A percentile compares a stretch with the other conserved stretches of the same genome.
phyloP scores from a whole-genome alignment of 1,284 basidiomycete genomes.

The Irpex sp. region DNA sequence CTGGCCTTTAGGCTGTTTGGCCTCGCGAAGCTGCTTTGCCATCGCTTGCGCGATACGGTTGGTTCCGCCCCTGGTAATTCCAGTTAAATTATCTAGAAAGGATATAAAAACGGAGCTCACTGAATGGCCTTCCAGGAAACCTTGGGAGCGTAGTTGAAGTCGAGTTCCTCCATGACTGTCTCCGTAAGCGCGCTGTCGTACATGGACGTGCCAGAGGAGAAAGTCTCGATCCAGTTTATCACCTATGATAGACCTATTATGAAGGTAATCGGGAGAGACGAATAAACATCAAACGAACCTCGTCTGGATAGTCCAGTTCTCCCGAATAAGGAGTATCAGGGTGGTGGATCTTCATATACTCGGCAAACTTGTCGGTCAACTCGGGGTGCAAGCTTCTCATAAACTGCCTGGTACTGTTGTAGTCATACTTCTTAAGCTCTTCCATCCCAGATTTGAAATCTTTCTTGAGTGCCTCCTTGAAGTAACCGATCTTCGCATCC shows the following conservation, averaged over 20 bases:
- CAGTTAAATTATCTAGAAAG: too few relatives aligned
- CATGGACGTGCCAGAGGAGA: slow-evolving; percentile 16
- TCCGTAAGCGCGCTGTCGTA: slow-evolving; percentile 21
- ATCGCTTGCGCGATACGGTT: not conserved
- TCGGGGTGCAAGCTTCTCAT: slow-evolving; percentile 6
- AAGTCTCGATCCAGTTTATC: slow-evolving; percentile 22
- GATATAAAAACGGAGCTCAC: not conserved
- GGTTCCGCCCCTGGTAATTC: not conserved
- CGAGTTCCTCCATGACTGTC: slow-evolving; percentile 16
- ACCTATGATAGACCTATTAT: not conserved
- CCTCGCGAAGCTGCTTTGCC: not conserved
- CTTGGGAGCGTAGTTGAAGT: slow-evolving; percentile 11
- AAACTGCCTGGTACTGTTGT: not conserved
- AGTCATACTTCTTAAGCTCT: not conserved
- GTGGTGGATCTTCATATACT: slow-evolving; percentile 7
- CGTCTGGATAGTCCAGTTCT: not conserved
- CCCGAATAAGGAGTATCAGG: not conserved
- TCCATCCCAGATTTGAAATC: not conserved
- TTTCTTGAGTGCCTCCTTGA: not conserved
- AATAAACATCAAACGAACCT: not conserved
- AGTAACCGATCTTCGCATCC: not conserved
- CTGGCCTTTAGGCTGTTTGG: not conserved
- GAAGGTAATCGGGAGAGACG: not conserved
- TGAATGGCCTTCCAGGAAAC: not conserved
- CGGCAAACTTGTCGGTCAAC: slow-evolving; percentile 17